Conservation (phyloP, 306 rosid species). For the Rosa rugosa region DNA sequence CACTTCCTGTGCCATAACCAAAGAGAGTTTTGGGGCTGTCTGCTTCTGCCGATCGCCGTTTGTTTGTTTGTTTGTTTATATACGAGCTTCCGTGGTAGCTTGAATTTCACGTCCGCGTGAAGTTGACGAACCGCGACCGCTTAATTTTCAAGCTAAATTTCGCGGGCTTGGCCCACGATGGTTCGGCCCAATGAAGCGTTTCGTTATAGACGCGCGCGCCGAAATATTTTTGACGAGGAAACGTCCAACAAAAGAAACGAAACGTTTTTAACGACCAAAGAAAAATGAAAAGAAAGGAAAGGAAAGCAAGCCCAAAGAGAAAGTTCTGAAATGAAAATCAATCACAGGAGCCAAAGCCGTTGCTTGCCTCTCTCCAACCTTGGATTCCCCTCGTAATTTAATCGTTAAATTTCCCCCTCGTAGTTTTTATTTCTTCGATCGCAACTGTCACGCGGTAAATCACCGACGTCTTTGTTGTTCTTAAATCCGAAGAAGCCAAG, state of each 20-base stretch:
- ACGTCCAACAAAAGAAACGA: not conserved
- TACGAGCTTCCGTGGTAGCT: not conserved
- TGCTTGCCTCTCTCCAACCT: not conserved
- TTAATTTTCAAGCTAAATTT: not conserved
- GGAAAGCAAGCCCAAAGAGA: too few species aligned
- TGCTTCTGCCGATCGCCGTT: not conserved
- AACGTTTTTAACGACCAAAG: not conserved
- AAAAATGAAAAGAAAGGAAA: not conserved
- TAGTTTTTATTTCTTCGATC: not conserved
- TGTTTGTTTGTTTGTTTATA: not conserved
- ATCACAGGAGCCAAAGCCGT: conserved; percentile 6
- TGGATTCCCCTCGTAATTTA: not conserved
- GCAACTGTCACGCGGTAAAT: not conserved
- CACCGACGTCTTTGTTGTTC: not conserved
- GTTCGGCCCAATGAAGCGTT: too few species aligned
- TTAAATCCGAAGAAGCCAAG: not conserved
- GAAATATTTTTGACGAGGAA: conserved; percentile 2
- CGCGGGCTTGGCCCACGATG: too few species aligned
- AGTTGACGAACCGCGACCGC: not conserved
- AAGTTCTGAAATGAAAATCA: not conserved
- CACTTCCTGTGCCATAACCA: conserved; percentile 51
- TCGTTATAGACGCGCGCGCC: not conserved
- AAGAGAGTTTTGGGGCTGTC: too few species aligned
- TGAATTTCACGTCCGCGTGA: not conserved
- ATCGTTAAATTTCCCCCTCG: not conserved